Base-by-base conservation (phyloP, 2,329 filamentous ascomycete genomes). In the Reticulascus tulasneorum region DNA sequence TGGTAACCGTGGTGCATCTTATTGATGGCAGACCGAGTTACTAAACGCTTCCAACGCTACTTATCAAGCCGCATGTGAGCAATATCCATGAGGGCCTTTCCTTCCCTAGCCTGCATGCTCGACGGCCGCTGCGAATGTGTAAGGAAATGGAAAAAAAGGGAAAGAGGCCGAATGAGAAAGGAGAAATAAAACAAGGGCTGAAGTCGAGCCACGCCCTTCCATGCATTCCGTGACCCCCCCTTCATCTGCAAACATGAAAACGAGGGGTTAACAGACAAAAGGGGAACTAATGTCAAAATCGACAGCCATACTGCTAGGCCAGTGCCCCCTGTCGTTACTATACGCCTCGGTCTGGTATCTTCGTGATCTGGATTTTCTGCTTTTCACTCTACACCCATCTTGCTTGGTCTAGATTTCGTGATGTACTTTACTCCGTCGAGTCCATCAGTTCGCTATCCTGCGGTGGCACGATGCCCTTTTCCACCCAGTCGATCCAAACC, bases 401-500 rank as follows among this genome's bases (percentile, higher is more conserved):
- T 23, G 29, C 33, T 13, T 25, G 30, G 6, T 24, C 18, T n/a
- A n/a, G 18, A 20, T 21, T 17, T 26, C 15, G 7, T 16, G 17
- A 20, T 12, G 28, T 33, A 9, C 33, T 32, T 32, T 38, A 49
- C 12, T 49, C 47, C 23, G 45, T 47, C 4, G 42, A 48, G 11
- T 46, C 46, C 41, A 48, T 47, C n/a, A 38, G 46, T 28, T 50
- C 47, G 6, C 36, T 38, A 25, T 57, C 55, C 33, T 52, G 50
- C 15, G 55, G 54, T 4, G 67, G 66, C 17, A 55, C 47, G 24
- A 66, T 44, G 11, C 71, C 73, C 18, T 77, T 70, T 28, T 69
- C 65, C 49, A 69, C 60, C 71, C 75, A 79, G 40, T 62, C 67
- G 46, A 67, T 62, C 49, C 72, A 79, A 38, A 75, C 75, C 52